These are phyloP conservation scores for Spiromastix sp. DNA, from an alignment of 2,329 filamentous ascomycete genomes.

Conservation along the genomic window DNA sequence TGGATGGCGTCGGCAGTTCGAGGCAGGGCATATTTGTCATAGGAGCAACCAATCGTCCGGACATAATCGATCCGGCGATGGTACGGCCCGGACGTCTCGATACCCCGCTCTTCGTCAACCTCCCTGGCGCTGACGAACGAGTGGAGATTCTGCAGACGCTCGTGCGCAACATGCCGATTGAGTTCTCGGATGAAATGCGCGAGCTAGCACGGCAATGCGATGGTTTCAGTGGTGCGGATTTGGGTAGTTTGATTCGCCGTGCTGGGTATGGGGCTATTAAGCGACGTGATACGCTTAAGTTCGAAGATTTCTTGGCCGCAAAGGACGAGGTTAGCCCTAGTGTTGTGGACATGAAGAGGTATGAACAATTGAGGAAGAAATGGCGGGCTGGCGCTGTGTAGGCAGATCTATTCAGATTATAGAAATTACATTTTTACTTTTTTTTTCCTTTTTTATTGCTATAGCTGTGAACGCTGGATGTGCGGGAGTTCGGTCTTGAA, in stretches of 20 bases:
- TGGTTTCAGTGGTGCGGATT: slow-evolving; percentile 65
- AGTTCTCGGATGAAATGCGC: slow-evolving; percentile 46
- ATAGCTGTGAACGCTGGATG: slow-evolving; percentile 6
- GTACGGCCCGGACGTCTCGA: slow-evolving; percentile 82
- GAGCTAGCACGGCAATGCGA: slow-evolving; percentile 61
- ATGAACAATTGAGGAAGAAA: slow-evolving; percentile 43
- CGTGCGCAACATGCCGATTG: slow-evolving; percentile 40
- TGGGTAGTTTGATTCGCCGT: slow-evolving; percentile 48
- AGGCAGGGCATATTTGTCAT: slow-evolving; percentile 87
- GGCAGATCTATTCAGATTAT: not conserved
- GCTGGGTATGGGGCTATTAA: slow-evolving; percentile 49
- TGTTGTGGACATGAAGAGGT: slow-evolving; percentile 48
- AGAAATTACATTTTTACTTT: not conserved
- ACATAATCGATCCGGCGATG: slow-evolving; percentile 95
- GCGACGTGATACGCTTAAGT: slow-evolving; percentile 36
- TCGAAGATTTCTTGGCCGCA: slow-evolving; percentile 33
- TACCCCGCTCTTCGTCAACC: slow-evolving; percentile 77
- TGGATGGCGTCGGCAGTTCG: slow-evolving; percentile 68
- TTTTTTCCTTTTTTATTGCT: slow-evolving; percentile 5
- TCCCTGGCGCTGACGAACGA: slow-evolving; percentile 68
- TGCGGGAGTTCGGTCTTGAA: too few species aligned
- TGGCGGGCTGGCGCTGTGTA: slow-evolving; percentile 31
- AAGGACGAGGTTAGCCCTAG: slow-evolving; percentile 35
- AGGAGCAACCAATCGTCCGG: slow-evolving; percentile 86
- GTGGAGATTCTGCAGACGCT: slow-evolving; percentile 74